Evolutionary conservation across 1,284 basidiomycete species (phyloP).

Genomic region (Inonotus obliquus): DNA sequence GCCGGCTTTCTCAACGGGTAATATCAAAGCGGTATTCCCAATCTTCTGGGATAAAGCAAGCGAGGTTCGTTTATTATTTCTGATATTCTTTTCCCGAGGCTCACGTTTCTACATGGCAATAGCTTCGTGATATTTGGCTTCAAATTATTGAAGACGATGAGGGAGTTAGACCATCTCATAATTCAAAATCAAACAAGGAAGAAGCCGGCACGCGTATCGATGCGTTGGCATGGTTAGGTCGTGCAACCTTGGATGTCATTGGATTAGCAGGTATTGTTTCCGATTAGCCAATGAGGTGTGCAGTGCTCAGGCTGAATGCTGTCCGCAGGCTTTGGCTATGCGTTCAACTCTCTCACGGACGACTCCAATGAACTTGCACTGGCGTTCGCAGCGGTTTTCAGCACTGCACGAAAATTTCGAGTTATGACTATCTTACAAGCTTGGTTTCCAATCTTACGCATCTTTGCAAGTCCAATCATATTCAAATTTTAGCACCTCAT

Average conservation of each 20-base stretch:
- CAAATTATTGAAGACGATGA: slow-evolving; percentile 23
- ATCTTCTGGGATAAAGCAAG: slow-evolving; percentile 62
- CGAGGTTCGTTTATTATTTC: slow-evolving; percentile 37
- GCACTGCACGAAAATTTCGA: slow-evolving; percentile 44
- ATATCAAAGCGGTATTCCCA: slow-evolving; percentile 52
- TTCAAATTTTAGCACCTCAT: slow-evolving; percentile 20
- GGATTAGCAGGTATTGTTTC: slow-evolving; percentile 50
- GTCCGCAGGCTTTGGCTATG: slow-evolving; percentile 53
- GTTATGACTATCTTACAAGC: slow-evolving; percentile 53
- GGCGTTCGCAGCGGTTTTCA: slow-evolving; percentile 52
- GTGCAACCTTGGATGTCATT: slow-evolving; percentile 68
- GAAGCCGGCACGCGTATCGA: slow-evolving; percentile 39
- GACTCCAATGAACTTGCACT: slow-evolving; percentile 48
- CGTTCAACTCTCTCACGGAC: slow-evolving; percentile 47
- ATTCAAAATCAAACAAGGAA: background rate
- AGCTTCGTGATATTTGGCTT: slow-evolving; percentile 48
- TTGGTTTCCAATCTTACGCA: slow-evolving; percentile 53
- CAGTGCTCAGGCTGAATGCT: slow-evolving; percentile 1
- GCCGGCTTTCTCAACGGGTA: slow-evolving; percentile 54
- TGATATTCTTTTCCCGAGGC: background rate
- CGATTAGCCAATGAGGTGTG: background rate
- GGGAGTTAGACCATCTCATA: background rate
- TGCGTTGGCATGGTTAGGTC: slow-evolving; percentile 54
- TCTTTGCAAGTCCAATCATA: slow-evolving; percentile 43
- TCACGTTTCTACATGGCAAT: slow-evolving; percentile 3